phyloP scores from a whole-genome alignment of 306 rosid species.

The Astragalus membranaceus region DNA sequence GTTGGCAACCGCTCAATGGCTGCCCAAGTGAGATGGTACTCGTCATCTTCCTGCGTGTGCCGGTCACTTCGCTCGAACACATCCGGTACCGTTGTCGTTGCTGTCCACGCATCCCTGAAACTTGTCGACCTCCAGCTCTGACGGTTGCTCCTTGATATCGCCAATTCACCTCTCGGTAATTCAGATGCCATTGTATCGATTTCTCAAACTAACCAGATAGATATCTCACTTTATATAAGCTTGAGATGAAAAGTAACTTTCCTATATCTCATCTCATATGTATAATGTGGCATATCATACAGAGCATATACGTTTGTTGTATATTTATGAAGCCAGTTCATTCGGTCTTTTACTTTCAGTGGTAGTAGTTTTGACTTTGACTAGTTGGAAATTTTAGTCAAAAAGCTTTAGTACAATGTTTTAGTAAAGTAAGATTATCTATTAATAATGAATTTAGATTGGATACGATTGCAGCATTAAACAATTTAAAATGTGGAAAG shows the following conservation, averaged over 20 bases:
- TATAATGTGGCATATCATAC: too few relatives aligned
- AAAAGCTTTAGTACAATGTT: not conserved
- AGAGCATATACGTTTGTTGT: too few relatives aligned
- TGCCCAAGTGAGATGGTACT: slow-evolving; percentile 71
- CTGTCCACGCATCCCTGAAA: slow-evolving; percentile 48
- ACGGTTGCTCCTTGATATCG: slow-evolving; percentile 34
- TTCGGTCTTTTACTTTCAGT: too few relatives aligned
- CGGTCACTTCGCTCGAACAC: slow-evolving; percentile 48
- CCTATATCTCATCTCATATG: too few relatives aligned
- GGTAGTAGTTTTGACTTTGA: too few relatives aligned
- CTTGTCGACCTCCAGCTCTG: slow-evolving; percentile 46
- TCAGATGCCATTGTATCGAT: slow-evolving; percentile 39
- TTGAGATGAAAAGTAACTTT: too few relatives aligned
- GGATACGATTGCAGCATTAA: not conserved
- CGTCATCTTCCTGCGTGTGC: slow-evolving; percentile 45
- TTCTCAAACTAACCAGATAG: not conserved
- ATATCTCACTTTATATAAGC: too few relatives aligned
- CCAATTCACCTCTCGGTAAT: slow-evolving; percentile 39
- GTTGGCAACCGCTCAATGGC: slow-evolving; percentile 80
- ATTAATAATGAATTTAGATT: not conserved
- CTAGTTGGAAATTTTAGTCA: too few relatives aligned
- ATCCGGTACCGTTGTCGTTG: slow-evolving; percentile 28
- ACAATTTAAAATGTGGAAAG: not conserved
- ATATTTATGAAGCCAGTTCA: too few relatives aligned
- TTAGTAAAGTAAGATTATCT: not conserved